Conservation (phyloP, 305 asterid genomes). For the Ilex paraguariensis region DNA sequence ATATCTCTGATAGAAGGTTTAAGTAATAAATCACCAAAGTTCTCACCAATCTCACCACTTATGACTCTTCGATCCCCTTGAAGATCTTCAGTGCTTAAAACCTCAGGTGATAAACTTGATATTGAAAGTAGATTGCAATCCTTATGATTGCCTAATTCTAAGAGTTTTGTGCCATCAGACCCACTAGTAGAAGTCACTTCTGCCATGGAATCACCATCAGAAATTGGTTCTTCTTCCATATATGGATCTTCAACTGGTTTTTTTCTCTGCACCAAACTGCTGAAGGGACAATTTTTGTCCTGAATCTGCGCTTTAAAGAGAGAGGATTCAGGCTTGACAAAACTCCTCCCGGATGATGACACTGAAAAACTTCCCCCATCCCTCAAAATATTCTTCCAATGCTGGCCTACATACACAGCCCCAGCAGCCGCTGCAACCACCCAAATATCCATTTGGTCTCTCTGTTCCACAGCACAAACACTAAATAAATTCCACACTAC, state of each 20-base stretch:
- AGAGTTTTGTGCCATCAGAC: constrained; percentile 17
- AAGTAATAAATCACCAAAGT: constrained; percentile 19
- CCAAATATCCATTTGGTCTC: constrained; percentile 52
- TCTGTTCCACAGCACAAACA: constrained; percentile 13
- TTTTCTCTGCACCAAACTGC: constrained; percentile 17
- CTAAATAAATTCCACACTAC: constrained; percentile 15
- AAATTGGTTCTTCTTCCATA: constrained; percentile 21
- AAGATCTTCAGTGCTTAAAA: constrained; percentile 17
- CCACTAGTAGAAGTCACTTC: constrained; percentile 34
- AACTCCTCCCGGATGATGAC: constrained; percentile 22
- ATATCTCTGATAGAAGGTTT: constrained; percentile 35
- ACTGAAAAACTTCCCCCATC: too few relatives aligned
- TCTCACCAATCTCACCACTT: constrained; percentile 24
- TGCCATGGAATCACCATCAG: constrained; percentile 15
- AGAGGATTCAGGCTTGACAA: constrained; percentile 19
- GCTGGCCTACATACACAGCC: too few relatives aligned
- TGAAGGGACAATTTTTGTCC: constrained; percentile 20
- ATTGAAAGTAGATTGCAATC: constrained; percentile 9
- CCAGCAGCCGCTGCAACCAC: too few relatives aligned
- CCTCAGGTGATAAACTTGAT: constrained; percentile 16
- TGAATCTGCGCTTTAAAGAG: constrained; percentile 15
- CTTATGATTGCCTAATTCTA: constrained; percentile 5
- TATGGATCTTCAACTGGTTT: constrained; percentile 18
- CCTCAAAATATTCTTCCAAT: too few relatives aligned
- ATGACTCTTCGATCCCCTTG: constrained; percentile 24